Base-by-base conservation (phyloP, 2,329 filamentous ascomycete genomes). In the Claviceps sp. region DNA sequence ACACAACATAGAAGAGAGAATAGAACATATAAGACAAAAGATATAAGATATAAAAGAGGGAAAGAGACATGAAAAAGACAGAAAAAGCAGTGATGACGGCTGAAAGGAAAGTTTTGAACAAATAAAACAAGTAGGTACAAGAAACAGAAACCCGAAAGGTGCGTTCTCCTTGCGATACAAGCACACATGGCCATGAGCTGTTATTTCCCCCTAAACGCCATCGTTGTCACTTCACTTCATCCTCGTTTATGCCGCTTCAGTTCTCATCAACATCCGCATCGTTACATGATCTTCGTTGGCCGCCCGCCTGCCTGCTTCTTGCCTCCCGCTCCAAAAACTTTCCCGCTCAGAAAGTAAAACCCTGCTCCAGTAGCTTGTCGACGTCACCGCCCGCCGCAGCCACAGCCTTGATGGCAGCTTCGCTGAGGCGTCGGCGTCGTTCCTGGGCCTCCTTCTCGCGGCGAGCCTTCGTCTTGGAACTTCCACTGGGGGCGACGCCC, bases 391-490 rank as follows among this genome's bases (percentile, higher is more conserved):
- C 86, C 0, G 82, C 85, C 11, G 82, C 84, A 52, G 78, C 72
- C 0, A 89, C 80, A 8, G 83, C 84, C 65, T 80, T 80, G 56
- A 84, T 69, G 34, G 85, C 82, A 7, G 81, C 81, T 65, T 87
- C 80, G 61, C 78, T 83, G 52, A 90, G 64, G 63, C 78, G 76
- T 58, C 83, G 71, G 60, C 87, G 74, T 68, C 84, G 83, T 62
- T 96, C 91, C 50, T 78, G 74, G 1, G 88, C 88, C 70, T 96
- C 91, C 65, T 88, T 86, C 67, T 97, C 91, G 49, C 93, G 73
- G 52, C 89, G 73, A n/a, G 89, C 89, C 65, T 96, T 96, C 8
- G 93, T 97, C 77, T 97, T 97, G 58, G 81, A 87, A 59, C 84
- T 89, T 10, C 93, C 93, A 57, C 85, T 90, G 1, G 91, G 91